A percentile compares a stretch with the other conserved stretches of the same genome.
phyloP scores from a whole-genome alignment of 108 stramenopile genomes.

The Skeletonema grethae region DNA sequence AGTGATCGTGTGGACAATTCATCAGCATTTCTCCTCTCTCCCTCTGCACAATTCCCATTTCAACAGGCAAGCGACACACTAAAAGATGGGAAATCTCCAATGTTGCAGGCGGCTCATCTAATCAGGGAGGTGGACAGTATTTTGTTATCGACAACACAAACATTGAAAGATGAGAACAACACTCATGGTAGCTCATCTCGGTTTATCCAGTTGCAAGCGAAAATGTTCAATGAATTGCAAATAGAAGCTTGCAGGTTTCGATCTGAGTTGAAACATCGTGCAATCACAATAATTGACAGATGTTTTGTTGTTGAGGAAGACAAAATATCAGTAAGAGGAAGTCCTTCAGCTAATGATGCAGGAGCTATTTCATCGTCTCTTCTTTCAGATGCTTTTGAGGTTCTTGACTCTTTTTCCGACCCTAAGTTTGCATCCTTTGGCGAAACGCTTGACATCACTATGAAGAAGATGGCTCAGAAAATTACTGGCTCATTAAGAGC shows the following conservation, averaged over 20 bases:
- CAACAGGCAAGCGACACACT: not conserved
- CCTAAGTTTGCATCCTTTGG: constrained; percentile 31
- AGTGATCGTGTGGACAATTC: not conserved
- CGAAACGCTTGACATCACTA: constrained; percentile 32
- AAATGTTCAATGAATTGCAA: constrained; percentile 30
- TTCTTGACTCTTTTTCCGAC: constrained; percentile 25
- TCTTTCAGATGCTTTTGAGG: constrained; percentile 37
- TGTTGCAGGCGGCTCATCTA: constrained; percentile 30
- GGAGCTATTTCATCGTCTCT: constrained; percentile 17
- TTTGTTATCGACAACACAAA: constrained; percentile 5
- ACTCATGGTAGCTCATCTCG: not conserved
- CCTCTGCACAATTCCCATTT: constrained; percentile 16
- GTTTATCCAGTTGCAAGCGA: constrained; percentile 9
- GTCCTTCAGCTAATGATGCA: not conserved
- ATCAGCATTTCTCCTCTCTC: constrained; percentile 6
- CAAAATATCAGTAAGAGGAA: constrained; percentile 18
- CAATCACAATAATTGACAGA: constrained; percentile 16
- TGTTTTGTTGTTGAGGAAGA: constrained; percentile 18
- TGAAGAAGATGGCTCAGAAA: constrained; percentile 19
- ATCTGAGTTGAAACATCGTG: constrained; percentile 40
- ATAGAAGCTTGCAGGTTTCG: constrained; percentile 19
- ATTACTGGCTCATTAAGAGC: constrained; percentile 7
- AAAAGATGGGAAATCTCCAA: not conserved
- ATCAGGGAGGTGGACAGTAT: not conserved
- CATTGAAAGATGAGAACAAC: not conserved